Evolutionary conservation across 345 rosid species (phyloP).

Genomic region (Litchi chinensis): DNA sequence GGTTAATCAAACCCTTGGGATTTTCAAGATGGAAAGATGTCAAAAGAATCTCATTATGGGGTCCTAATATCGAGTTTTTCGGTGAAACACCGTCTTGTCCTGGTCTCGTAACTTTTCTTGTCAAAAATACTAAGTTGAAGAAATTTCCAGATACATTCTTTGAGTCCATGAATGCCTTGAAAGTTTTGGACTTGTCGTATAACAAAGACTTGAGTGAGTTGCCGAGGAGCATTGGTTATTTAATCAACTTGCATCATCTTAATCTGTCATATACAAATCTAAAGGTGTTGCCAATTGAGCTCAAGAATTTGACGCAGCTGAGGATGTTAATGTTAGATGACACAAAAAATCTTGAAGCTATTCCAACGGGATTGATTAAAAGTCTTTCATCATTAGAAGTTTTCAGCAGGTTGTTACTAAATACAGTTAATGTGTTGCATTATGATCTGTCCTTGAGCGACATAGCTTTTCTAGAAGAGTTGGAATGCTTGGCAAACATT

Average conservation of each 20-base stretch:
- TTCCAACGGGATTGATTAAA: not conserved
- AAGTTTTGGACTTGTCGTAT: constrained; percentile 6
- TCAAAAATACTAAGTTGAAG: not conserved
- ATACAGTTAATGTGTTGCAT: not conserved
- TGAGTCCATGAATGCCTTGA: not conserved
- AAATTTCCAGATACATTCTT: not conserved
- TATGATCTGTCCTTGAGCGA: too few species aligned
- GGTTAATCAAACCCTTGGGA: not conserved
- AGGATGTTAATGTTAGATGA: constrained; percentile 14
- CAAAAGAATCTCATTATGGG: constrained; percentile 14
- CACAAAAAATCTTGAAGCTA: not conserved
- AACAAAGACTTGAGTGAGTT: not conserved
- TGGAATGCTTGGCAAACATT: not conserved
- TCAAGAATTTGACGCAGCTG: not conserved
- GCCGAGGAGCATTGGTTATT: not conserved
- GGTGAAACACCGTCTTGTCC: not conserved
- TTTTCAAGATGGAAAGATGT: not conserved
- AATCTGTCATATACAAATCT: constrained; percentile 18
- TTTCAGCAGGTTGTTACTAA: not conserved
- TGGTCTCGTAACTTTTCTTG: constrained; percentile 15
- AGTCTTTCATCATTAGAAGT: constrained; percentile 12
- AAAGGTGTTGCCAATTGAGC: not conserved
- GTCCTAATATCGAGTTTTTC: not conserved
- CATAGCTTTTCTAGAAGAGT: not conserved
- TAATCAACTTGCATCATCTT: constrained; percentile 16